Evolutionary conservation across 2,329 filamentous ascomycete genomes (phyloP), one percentile per base, ranked within the genome.

Genomic region (Cercospora nicotianae): DNA sequence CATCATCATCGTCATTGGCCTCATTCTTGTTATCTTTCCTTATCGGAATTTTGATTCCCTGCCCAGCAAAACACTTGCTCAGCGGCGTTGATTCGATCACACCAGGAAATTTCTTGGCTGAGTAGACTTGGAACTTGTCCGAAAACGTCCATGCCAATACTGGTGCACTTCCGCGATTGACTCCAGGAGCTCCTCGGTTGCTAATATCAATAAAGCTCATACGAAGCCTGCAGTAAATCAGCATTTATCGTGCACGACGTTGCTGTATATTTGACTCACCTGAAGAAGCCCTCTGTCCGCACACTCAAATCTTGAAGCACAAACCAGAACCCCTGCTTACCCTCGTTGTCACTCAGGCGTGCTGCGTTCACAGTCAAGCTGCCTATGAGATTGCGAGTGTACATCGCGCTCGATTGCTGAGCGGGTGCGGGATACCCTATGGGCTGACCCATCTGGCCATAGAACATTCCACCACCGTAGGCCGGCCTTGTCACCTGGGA

Each of bases 41-140:
- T 64, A 98, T 97, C 0, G 94, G 94, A 26, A 98, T 97, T 81
- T 97, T 97, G 81, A 97, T 96, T 26, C 95, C 95, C 77, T 99
- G 95, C 1, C 87, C 85, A 3, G 95, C 94, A 81, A 99, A 98
- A 69, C 89, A 92, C 80, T 96, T 97, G 85, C 94, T 97, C 18
- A 98, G 83, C 3, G 89, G 81, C 0, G 95, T 99, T 79, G 91
- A 96, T 78, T 98, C 94, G 67, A 96, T 97, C 1, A 99, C 95
- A 48, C 95, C 95, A 0, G 95, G 95, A 80, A 99, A 99, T 77
- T 97, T 97, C 85, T 99, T 99, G 59, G 95, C 95, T 2, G 92
- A 96, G 81, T 91, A 98, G 31, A 99, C 95, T 64, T 93, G 92
- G 83, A 99, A 98, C 2, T 89, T 86, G 4, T 96, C 91, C 59